Conservation (phyloP, 306 rosid genomes). For the Cucumis melo region DNA sequence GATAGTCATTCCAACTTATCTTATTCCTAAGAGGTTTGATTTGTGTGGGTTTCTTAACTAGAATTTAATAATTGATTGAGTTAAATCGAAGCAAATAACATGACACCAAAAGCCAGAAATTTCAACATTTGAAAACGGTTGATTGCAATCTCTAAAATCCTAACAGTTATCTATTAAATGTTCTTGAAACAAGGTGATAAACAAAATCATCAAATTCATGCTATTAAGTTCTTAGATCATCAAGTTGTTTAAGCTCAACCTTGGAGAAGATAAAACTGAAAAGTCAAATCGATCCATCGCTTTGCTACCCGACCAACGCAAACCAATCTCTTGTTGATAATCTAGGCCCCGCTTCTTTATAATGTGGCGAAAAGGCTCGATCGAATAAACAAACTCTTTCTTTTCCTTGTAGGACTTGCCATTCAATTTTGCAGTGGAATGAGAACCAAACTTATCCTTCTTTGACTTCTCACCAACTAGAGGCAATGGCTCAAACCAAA, state of each 20-base stretch:
- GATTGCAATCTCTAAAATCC: background rate
- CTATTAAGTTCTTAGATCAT: background rate
- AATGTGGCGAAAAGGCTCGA: slow-evolving; percentile 30
- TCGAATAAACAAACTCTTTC: slow-evolving; percentile 28
- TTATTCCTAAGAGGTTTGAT: too few species aligned
- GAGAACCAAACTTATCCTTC: background rate
- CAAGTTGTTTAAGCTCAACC: slow-evolving; percentile 13
- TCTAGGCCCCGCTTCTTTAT: slow-evolving; percentile 23
- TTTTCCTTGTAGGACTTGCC: slow-evolving; percentile 15
- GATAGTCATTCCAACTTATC: too few species aligned
- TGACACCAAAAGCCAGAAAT: background rate
- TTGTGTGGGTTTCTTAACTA: too few species aligned
- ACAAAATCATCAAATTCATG: background rate
- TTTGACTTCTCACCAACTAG: slow-evolving; percentile 14
- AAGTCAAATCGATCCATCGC: slow-evolving; percentile 17
- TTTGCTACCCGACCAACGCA: slow-evolving; percentile 18
- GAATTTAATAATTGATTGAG: too few species aligned
- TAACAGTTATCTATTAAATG: background rate
- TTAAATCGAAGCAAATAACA: too few species aligned
- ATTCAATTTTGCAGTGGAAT: background rate
- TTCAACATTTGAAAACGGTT: background rate
- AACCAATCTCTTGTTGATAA: slow-evolving; percentile 39
- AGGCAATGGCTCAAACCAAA: slow-evolving; percentile 40
- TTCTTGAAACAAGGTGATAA: background rate
- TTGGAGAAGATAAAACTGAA: slow-evolving; percentile 22